Percentiles rank a stretch among this genome's conserved stretches.
Evolutionary conservation across 2,329 filamentous ascomycete genomes (phyloP).

Genomic region (Aureobasidium sp.): DNA sequence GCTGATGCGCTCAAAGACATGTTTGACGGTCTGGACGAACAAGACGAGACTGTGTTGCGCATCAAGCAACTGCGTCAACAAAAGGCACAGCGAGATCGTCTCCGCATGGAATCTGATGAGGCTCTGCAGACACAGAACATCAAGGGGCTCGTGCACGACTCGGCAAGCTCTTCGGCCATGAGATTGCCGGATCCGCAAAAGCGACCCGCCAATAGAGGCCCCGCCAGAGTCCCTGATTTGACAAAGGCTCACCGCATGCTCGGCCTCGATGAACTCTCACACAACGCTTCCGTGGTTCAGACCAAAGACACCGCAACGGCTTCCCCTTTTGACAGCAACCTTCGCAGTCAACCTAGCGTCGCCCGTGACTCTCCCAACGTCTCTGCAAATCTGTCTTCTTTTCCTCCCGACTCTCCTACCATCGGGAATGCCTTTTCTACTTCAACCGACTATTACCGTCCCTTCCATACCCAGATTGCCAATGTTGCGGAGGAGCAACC

Average conservation of each 20-base stretch:
- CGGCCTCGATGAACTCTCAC: conserved; percentile 28
- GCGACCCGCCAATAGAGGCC: conserved; percentile 14
- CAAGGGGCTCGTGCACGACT: conserved; percentile 2
- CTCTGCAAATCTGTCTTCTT: conserved; percentile 9
- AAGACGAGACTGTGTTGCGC: conserved; percentile 49
- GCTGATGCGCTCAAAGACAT: conserved; percentile 18
- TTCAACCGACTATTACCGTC: conserved; percentile 5
- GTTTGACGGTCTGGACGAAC: conserved; percentile 30
- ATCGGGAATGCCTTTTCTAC: conserved; percentile 8
- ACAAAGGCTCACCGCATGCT: conserved; percentile 37
- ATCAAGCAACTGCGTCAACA: conserved; percentile 54
- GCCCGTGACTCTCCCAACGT: conserved; percentile 9
- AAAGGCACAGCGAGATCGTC: conserved; percentile 43
- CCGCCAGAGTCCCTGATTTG: conserved; percentile 18
- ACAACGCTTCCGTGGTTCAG: conserved; percentile 1
- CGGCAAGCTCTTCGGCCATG: background rate
- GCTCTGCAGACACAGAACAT: conserved; percentile 6
- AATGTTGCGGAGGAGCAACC: background rate
- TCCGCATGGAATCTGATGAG: conserved; percentile 27
- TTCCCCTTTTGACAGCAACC: conserved; percentile 1
- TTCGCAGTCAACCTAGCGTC: background rate
- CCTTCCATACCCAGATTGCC: conserved; percentile 1
- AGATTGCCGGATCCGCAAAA: background rate
- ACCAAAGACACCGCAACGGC: background rate
- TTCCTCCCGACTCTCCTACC: conserved; percentile 14